Evolutionary conservation across 805 yeast genomes (phyloP), one percentile per base, ranked within the genome.

Genomic region (Candida xyloterini): DNA sequence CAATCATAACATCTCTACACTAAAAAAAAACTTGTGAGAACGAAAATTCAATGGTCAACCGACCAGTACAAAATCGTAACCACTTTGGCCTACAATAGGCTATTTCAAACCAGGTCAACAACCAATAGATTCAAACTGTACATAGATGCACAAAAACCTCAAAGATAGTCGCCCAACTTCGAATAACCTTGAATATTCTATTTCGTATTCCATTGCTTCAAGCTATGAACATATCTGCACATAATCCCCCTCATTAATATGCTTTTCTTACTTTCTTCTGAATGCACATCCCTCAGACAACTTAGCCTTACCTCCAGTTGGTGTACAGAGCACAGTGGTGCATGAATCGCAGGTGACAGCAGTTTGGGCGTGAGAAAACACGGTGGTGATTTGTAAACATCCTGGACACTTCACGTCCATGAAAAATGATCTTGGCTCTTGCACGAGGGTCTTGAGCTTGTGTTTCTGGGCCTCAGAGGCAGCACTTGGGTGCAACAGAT

Each of bases 331-430:
- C 56, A 93, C 97, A 58, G 96, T 88, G 59, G 98, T 83, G 79
- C 99, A 93, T 42, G 95, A 81, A 68, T 95, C 98, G 81, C 99
- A 93, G 67, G 96, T 85, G 66, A 93, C 99, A 65, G 97, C 98
- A 64, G 99, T 93, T 80, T 93, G 99, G 59, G 99, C 98, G 75
- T 93, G 99, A 55, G 98, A 91, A 85, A 93, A 93, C 60, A 93
- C 98, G 60, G 97, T 91, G 74, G 99, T 89, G 79, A 93, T 93
- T 83, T 83, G 85, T 71, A 91, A 79, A 79, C 99, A 93, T 65
- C 99, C 98, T 73, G 95, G 98, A 76, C 99, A 93, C 76, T 91
- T 93, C 62, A 93, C 99, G 69, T 93, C 99, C 96, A 93, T 90
- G 85, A 93, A 93, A 83, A 78, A 93, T 50, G 98, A 90, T 84